Conservation (phyloP, 306 rosid genomes). For the Luffa aegyptiaca region DNA sequence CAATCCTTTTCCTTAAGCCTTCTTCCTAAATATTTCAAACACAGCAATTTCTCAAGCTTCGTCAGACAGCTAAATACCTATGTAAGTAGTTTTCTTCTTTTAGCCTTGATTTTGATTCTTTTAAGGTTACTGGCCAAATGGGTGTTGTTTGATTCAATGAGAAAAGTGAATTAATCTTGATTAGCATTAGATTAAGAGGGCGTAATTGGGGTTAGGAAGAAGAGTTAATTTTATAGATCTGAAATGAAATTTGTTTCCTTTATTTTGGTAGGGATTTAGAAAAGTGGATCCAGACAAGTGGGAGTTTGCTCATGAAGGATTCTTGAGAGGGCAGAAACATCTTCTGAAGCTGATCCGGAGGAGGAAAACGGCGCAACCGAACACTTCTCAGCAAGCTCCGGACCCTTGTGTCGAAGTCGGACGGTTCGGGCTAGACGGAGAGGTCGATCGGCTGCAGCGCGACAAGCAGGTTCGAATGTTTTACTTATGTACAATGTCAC, state of each 20-base stretch:
- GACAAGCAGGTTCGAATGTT: not conserved
- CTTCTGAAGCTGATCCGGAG: slow-evolving; percentile 69
- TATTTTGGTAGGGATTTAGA: not conserved
- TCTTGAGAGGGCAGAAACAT: slow-evolving; percentile 65
- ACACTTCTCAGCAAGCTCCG: slow-evolving; percentile 21
- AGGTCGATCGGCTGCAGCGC: not conserved
- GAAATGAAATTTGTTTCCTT: not conserved
- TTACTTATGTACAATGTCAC: too few species aligned
- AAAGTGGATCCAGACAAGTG: not conserved
- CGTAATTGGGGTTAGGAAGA: not conserved
- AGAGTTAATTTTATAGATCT: not conserved
- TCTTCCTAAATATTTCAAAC: slow-evolving; percentile 87
- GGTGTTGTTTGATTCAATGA: not conserved
- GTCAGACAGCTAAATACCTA: slow-evolving; percentile 91
- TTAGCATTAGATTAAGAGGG: not conserved
- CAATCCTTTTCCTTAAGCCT: slow-evolving; percentile 48
- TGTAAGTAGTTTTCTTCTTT: slow-evolving; percentile 29
- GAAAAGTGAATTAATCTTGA: too few species aligned
- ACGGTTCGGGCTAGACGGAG: not conserved
- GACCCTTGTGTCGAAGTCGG: slow-evolving; percentile 13
- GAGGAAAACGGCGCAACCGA: slow-evolving; percentile 28
- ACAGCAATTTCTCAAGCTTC: slow-evolving; percentile 88
- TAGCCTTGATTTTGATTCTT: not conserved
- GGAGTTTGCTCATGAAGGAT: slow-evolving; percentile 37
- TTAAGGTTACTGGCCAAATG: not conserved